Evolutionary conservation across 495 filamentous ascomycete genomes (phyloP), one percentile per base, ranked within the genome.

Genomic region (Neurospora sp.): DNA sequence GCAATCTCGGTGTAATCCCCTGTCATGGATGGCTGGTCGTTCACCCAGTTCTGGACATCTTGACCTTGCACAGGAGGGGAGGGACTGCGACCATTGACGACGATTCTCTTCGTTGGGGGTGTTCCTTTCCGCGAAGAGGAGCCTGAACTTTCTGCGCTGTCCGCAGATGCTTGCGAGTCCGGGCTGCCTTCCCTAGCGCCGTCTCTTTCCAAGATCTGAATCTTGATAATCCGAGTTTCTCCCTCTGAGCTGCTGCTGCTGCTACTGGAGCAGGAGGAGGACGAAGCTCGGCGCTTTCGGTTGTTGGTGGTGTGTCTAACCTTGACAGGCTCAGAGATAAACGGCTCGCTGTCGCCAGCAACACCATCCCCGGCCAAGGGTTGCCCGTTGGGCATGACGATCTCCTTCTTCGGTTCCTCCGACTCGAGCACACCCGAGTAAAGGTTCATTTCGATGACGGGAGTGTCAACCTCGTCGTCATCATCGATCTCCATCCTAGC

Each of bases 381-480:
- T 62, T 62, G 54, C 14, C 54, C 54, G 27, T 62, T 62, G 27
- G 54, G 54, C 54, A 62, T 62, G 2, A 62, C 27, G 5, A 62
- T 35, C 54, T 62, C 54, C 27, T 62, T 62, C 14, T 62, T 62
- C 5, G 71, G 35, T 62, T 69, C 39, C 69, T 81, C 73, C 40
- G 70, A 16, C 69, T 80, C 74, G 0, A 76, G 59, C 9, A 79
- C 31, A 2, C 76, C 79, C 5, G 77, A 54, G 54, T 70, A 75
- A 2, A 79, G 44, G 40, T 80, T 73, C 75, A 81, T 75, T 39
- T 78, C 77, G 66, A 79, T 71, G 44, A 73, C 74, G 40, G 75
- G 73, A 6, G 66, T 20, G 3, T 31, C 66, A 35, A 74, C 75
- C 3, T 70, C 72, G 48, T 76, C 72, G 11, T 78, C 75, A 11